Evolutionary conservation across 306 rosid species (phyloP), one percentile per base, ranked within the genome.

Genomic region (Begonia fuchsioides): DNA sequence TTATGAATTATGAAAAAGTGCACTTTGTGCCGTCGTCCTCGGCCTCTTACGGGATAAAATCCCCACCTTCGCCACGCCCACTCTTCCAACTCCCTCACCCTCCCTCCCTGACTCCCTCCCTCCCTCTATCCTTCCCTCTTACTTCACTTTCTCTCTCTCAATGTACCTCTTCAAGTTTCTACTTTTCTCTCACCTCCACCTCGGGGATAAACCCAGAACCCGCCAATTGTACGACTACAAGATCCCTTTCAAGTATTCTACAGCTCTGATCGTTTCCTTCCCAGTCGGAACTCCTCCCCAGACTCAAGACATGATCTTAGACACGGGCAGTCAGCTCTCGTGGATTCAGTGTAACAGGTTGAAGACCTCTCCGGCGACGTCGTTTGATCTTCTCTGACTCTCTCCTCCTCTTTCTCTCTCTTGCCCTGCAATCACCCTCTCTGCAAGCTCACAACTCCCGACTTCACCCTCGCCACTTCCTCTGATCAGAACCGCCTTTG

Each of bases 261-360:
- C 65, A 76, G 93, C 76, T 44, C 68, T 77, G 3, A 41, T 81
- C 2, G 88, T 86, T 2, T 49, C 81, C 9, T 86, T 86, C 1
- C 93, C 93, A 1, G 79, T 86, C 13, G 96, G 96, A 0, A 86
- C 96, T 0, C 96, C 96, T 6, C 93, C 96, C 1, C 96, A 86
- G 73, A 44, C 69, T 44, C 85, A 79, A 35, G 68, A 68, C 44
- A 79, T 90, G 97, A 76, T 90, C 1, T 32, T 90, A 1, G 97
- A 90, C 74, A 81, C 96, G 0, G 96, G 96, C 39, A 82, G 93
- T 73, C 96, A 86, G 15, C 93, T 86, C 5, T 86, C 96, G 0
- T 86, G 90, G 88, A 76, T 86, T 61, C 86, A 82, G 48, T 86
- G 97, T 39, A 61, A 74, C 12, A 8, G 13, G 53, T 65, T 64